Percentiles rank a stretch among this genome's conserved stretches.
These are phyloP conservation scores for Pyrenophora graminea DNA, from an alignment of 2,329 filamentous ascomycete genomes.

Conservation along the genomic window DNA sequence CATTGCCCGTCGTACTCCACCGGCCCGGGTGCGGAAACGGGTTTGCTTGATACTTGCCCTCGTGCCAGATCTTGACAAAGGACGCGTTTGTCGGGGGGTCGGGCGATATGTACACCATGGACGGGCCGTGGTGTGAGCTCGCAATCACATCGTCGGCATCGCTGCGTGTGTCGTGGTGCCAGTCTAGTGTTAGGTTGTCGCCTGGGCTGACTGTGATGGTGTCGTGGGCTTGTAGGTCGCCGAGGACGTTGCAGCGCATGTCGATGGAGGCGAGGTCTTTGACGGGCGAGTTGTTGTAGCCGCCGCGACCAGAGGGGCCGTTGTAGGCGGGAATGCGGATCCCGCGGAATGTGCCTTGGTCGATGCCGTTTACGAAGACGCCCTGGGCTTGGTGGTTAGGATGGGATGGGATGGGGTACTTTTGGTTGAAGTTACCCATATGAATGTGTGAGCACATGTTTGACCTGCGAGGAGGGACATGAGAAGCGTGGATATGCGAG, in stretches of 20 bases:
- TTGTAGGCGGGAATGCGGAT: conserved; percentile 43
- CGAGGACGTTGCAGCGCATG: conserved; percentile 48
- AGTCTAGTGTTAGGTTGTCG: conserved; percentile 48
- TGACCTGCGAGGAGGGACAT: conserved; percentile 25
- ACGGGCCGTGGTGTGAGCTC: conserved; percentile 37
- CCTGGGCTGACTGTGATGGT: conserved; percentile 45
- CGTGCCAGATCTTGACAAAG: conserved; percentile 49
- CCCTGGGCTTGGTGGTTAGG: conserved; percentile 15
- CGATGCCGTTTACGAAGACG: conserved; percentile 38
- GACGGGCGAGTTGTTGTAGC: conserved; percentile 49
- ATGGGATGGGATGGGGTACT: neutral
- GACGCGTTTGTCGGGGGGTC: conserved; percentile 45
- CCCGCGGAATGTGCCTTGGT: conserved; percentile 37
- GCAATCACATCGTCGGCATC: conserved; percentile 42
- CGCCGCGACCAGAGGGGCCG: conserved; percentile 38
- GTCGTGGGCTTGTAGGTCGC: conserved; percentile 43
- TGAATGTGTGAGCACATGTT: conserved; percentile 34
- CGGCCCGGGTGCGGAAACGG: conserved; percentile 43
- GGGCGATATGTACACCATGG: conserved; percentile 49
- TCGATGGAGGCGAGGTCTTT: conserved; percentile 48
- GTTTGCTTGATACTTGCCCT: conserved; percentile 42
- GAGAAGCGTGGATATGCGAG: conserved; percentile 13
- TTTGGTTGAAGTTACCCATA: conserved; percentile 23
- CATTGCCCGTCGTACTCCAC: conserved; percentile 36
- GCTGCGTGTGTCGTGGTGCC: conserved; percentile 46